Evolutionary conservation across 345 rosid genomes (phyloP).

Genomic region (Geranium rotundifolium): DNA sequence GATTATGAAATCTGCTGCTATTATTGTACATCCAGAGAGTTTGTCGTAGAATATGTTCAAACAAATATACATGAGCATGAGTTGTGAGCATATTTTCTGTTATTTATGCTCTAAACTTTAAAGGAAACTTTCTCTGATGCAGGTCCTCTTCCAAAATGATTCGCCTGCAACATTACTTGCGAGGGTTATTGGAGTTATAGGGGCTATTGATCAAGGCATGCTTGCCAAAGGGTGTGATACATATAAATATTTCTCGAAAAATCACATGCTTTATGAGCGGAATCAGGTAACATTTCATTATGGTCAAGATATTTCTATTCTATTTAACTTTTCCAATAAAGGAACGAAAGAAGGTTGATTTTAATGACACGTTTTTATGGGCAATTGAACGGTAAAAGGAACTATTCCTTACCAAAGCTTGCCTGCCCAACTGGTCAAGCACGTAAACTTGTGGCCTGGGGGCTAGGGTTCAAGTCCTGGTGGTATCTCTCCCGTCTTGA

Average conservation of each 20-base stretch:
- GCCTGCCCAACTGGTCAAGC: too few species aligned
- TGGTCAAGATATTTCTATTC: too few species aligned
- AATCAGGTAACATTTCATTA: conserved; percentile 51
- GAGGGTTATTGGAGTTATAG: conserved; percentile 76
- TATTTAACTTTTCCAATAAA: too few species aligned
- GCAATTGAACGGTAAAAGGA: too few species aligned
- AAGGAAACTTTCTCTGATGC: conserved; percentile 11
- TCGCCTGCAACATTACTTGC: conserved; percentile 92
- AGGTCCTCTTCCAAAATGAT: conserved; percentile 99
- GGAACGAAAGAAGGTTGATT: too few species aligned
- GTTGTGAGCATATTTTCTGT: background rate
- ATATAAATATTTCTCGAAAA: conserved; percentile 81
- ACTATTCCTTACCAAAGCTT: too few species aligned
- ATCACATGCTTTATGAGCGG: conserved; percentile 88
- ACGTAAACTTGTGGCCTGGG: too few species aligned
- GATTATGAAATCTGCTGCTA: background rate
- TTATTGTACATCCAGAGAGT: background rate
- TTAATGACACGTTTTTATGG: too few species aligned
- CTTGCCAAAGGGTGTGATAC: conserved; percentile 90
- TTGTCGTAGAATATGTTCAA: background rate
- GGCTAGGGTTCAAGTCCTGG: too few species aligned
- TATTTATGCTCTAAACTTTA: conserved; percentile 3
- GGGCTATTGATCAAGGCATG: conserved; percentile 72
- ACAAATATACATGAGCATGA: background rate
- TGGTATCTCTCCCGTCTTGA: too few species aligned